Conservation (phyloP, 768 basidiomycete genomes). For the Suillus placidus region DNA sequence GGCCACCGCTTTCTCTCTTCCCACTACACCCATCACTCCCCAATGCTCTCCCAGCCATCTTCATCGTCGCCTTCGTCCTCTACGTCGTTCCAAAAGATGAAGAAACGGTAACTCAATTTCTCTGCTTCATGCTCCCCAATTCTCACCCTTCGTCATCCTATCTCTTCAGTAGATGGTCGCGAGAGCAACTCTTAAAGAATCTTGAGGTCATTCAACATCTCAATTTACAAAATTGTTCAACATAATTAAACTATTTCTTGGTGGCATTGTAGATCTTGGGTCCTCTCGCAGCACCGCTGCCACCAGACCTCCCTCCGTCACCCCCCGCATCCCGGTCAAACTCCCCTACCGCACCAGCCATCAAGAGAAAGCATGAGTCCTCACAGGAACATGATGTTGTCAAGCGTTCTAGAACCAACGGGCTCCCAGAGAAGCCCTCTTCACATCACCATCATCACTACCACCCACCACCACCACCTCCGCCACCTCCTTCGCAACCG, state of each 20-base stretch:
- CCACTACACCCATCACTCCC: constrained; percentile 39
- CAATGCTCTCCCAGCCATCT: constrained; percentile 34
- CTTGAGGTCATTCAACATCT: constrained; percentile 38
- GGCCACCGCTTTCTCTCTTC: constrained; percentile 41
- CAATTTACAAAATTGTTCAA: constrained; percentile 5
- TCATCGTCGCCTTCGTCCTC: constrained; percentile 32
- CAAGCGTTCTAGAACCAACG: constrained; percentile 36
- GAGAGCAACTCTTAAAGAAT: constrained; percentile 42
- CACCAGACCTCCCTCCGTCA: constrained; percentile 48
- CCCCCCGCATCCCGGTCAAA: constrained; percentile 46
- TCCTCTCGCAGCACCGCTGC: constrained; percentile 41
- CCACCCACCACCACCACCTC: constrained; percentile 31
- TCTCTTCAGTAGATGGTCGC: constrained; percentile 35
- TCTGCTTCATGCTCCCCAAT: constrained; percentile 6
- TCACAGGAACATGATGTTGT: constrained; percentile 28
- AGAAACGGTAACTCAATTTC: constrained; percentile 37
- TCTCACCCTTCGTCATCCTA: constrained; percentile 28
- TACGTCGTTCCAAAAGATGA: constrained; percentile 26
- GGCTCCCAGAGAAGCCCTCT: constrained; percentile 28
- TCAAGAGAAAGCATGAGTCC: constrained; percentile 43
- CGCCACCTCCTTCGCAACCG: constrained; percentile 22
- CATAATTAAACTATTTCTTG: constrained; percentile 6
- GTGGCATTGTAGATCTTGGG: constrained; percentile 41
- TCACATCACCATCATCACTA: constrained; percentile 29
- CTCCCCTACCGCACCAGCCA: constrained; percentile 39